Percentiles rank a stretch among this genome's conserved stretches.
Evolutionary conservation across 192 early-diverging fungal genomes (phyloP).

Genomic region (Phlyctochytrium bullatum): DNA sequence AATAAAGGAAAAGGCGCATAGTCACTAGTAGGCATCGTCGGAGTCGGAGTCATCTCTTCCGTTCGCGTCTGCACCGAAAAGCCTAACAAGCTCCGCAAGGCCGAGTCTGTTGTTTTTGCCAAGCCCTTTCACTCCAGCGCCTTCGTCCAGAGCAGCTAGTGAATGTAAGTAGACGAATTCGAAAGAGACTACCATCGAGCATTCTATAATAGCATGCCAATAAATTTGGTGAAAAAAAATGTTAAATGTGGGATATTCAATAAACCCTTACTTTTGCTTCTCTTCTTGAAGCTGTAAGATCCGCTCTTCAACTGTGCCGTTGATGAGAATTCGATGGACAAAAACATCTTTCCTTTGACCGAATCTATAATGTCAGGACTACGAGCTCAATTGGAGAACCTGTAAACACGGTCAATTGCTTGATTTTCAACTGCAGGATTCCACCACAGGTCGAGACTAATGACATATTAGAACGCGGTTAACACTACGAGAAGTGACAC

Average conservation of each 20-base stretch:
- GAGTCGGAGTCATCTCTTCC: conserved; percentile 8
- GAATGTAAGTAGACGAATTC: not conserved
- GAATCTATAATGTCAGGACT: conserved; percentile 29
- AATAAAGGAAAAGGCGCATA: no score
- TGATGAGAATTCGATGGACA: conserved; percentile 62
- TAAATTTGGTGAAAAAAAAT: not conserved
- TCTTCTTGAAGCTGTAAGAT: conserved; percentile 68
- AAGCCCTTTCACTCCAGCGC: conserved; percentile 23
- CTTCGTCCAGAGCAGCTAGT: conserved; percentile 37
- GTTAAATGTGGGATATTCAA: not conserved
- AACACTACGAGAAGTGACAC: not conserved
- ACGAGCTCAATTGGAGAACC: conserved; percentile 50
- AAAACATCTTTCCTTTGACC: conserved; percentile 41
- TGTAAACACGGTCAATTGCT: conserved; percentile 68
- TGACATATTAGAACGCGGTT: not conserved
- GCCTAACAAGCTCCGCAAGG: conserved; percentile 31
- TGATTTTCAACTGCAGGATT: conserved; percentile 66
- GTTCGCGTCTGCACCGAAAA: conserved; percentile 26
- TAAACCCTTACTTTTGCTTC: conserved; percentile 39
- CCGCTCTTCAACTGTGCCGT: conserved; percentile 66
- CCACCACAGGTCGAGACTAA: conserved; percentile 38
- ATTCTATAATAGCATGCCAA: not conserved
- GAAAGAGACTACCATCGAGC: not conserved
- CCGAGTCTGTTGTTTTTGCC: conserved; percentile 21
- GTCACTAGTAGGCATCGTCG: not conserved